Evolutionary conservation across 108 stramenopile species (phyloP), one percentile per base, ranked within the genome.

Genomic region (Skeletonema potamos): DNA sequence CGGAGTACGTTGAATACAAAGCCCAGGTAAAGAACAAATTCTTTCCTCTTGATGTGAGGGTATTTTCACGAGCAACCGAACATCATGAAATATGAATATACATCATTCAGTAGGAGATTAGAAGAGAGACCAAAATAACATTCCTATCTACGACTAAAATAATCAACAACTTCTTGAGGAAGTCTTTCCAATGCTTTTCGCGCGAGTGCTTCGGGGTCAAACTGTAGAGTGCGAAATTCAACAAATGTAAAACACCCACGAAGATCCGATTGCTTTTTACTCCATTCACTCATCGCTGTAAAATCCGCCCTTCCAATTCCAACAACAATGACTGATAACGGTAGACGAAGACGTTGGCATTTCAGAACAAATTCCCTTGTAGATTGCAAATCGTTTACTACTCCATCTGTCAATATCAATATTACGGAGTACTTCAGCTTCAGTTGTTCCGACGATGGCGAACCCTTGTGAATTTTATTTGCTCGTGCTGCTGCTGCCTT

Each of bases 371-470:
- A 33, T 17, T 81, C 66, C 61, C 84, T 67, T 9, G 94, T 91
- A n/a, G 76, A 76, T 22, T 80, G 66, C 72, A 95, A 69, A 67
- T 98, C 95, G 44, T 58, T 72, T 65, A 98, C 85, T 36, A 77
- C 72, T 12, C 97, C 97, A 58, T 96, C 95, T 1, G 94, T 95
- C 54, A 98, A 86, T 17, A 98, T 79, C 58, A 91, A 70, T 32
- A 98, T 79, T 10, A 95, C 70, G 27, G 77, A 62, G 68, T 89
- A 91, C n/a, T n/a, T n/a, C n/a, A n/a, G n/a, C 4, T 67, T 68
- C 36, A 86, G 75, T 27, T 75, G 54, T 30, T 36, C 64, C 13
- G 56, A 24, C n/a, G n/a, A n/a, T n/a, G n/a, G n/a, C 15, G 77
- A 12, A 10, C 44, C 30, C 17, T 26, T 73, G 58, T 81, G 79